Conservation (phyloP, 495 filamentous ascomycete species). For the Bryoglossum gracile region DNA sequence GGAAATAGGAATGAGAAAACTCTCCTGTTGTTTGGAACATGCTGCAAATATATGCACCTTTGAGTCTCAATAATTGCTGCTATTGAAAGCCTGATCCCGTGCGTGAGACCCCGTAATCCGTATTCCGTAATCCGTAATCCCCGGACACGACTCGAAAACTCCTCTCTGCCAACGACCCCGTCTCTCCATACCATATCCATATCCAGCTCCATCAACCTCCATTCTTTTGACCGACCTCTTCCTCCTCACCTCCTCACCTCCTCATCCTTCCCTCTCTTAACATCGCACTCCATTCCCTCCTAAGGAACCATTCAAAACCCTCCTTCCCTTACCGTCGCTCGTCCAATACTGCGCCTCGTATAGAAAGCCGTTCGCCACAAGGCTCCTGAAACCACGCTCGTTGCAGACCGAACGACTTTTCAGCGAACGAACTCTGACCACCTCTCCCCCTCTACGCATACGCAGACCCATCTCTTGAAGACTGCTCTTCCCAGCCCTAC, state of each 20-base stretch:
- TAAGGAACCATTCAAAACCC: background rate
- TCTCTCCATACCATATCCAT: conserved; percentile 23
- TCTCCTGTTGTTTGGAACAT: no score
- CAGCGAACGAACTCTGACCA: background rate
- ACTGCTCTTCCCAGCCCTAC: conserved; percentile 10
- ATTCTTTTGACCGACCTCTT: conserved; percentile 18
- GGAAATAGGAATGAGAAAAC: no score
- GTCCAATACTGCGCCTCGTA: conserved; percentile 2
- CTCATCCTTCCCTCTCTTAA: conserved; percentile 21
- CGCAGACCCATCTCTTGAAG: no score
- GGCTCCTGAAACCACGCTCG: conserved; percentile 17
- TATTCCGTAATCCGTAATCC: background rate
- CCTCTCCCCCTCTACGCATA: no score
- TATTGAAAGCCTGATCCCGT: conserved; percentile 1
- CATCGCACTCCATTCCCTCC: conserved; percentile 12
- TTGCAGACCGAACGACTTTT: conserved; percentile 14
- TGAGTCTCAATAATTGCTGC: background rate
- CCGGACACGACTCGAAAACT: background rate
- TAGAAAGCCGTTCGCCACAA: conserved; percentile 14
- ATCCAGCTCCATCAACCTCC: conserved; percentile 16
- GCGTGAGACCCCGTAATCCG: conserved; percentile 5
- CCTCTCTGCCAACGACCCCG: background rate
- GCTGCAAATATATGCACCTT: no score
- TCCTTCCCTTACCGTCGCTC: conserved; percentile 7
- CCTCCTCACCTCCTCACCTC: conserved; percentile 18